Evolutionary conservation across 495 filamentous ascomycete species (phyloP), one percentile per base, ranked within the genome.

Genomic region (Astrocystis sublimbata): DNA sequence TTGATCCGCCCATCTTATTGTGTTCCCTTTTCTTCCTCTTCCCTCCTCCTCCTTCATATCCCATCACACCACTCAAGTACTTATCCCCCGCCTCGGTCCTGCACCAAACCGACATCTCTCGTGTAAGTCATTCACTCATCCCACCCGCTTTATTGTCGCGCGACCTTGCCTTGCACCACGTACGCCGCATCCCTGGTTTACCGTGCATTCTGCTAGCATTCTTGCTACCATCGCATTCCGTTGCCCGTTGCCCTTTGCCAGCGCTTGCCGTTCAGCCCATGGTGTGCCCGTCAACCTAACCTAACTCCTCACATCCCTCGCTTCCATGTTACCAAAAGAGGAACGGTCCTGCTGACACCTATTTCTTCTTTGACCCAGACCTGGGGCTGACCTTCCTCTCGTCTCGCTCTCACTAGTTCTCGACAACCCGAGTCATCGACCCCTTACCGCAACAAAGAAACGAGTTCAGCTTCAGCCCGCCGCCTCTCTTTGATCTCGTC

Each of bases 321-420:
- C n/a, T n/a, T n/a, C n/a, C n/a, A n/a, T n/a, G n/a, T n/a, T 26
- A 26, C 2, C n/a, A 31, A 28, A 45, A 42, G 45, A 45, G 54
- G 45, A 57, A n/a, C 40, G 23, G n/a, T 24, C 54, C 54, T 35
- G 54, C 54, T 57, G 54, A 57, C 54, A 57, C 40, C 13, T 31
- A 28, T 35, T 23, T 45, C 52, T 56, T 36, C 38, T 56, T 57
- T 57, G 40, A 57, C n/a, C 6, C 28, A 57, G 54, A 45, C 15
- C 52, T 12, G 35, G 30, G 26, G 12, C 45, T 21, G 38, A 57
- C 38, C 28, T 17, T 45, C 17, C 54, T 57, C n/a, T 41, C 17
- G 17, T 31, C 21, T 12, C 23, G 4, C 51, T 54, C 12, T 40
- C 15, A 19, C 23, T 33, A 57, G 24, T 23, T 45, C 35, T 9